phyloP scores from a whole-genome alignment of 768 basidiomycete genomes.

The Tulasnella sp. region DNA sequence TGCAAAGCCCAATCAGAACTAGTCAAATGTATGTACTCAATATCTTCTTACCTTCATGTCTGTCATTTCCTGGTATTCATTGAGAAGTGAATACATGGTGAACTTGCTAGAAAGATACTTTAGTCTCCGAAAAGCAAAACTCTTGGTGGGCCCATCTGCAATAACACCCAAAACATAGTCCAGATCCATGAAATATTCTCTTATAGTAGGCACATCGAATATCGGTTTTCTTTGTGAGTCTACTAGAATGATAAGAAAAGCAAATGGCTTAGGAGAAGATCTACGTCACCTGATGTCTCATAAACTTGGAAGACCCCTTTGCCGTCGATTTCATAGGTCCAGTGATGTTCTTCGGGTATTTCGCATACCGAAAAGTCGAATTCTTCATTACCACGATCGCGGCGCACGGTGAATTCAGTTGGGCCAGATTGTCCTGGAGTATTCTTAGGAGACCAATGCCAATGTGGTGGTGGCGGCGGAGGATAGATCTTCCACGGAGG shows the following conservation, averaged over 20 bases:
- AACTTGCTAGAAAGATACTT: constrained; percentile 91
- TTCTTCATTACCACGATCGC: constrained; percentile 27
- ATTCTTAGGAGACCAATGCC: constrained; percentile 60
- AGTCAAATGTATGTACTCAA: not conserved
- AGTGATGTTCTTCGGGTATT: constrained; percentile 52
- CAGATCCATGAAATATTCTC: constrained; percentile 93
- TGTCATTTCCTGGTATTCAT: constrained; percentile 85
- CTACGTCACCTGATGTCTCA: constrained; percentile 15
- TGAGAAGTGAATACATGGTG: constrained; percentile 80
- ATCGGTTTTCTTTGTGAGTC: constrained; percentile 38
- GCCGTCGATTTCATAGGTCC: constrained; percentile 62
- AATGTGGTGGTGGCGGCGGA: constrained; percentile 84
- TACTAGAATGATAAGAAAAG: constrained; percentile 10
- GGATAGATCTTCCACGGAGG: constrained; percentile 84
- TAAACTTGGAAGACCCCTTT: constrained; percentile 90
- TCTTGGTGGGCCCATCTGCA: constrained; percentile 90
- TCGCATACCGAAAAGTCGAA: constrained; percentile 61
- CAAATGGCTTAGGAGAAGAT: not conserved
- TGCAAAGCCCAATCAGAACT: constrained; percentile 21
- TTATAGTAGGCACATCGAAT: constrained; percentile 69
- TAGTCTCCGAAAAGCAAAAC: constrained; percentile 81
- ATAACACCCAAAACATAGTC: constrained; percentile 86
- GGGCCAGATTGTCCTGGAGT: constrained; percentile 17
- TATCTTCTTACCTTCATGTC: constrained; percentile 79
- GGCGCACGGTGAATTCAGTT: constrained; percentile 9